phyloP scores from a whole-genome alignment of 768 basidiomycete genomes.

The Tricholoma sp. region DNA sequence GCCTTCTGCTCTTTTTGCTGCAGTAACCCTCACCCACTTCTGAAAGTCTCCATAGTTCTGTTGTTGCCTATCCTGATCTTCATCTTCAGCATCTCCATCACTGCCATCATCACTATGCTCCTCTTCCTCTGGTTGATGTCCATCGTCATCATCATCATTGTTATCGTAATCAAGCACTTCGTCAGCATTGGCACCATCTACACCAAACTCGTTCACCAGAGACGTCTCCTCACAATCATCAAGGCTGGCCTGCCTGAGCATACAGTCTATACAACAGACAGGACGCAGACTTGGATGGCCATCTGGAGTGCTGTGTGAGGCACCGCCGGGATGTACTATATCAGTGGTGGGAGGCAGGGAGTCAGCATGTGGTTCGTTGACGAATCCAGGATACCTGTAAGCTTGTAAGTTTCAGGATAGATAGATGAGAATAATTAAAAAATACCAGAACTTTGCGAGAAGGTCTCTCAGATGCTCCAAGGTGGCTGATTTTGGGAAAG shows the following conservation, averaged over 20 bases:
- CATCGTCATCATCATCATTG: slow-evolving; percentile 3
- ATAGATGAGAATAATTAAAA: neutral
- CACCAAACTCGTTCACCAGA: neutral
- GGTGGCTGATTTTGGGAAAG: neutral
- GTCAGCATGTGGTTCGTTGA: neutral
- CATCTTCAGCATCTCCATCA: neutral
- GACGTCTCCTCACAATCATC: neutral
- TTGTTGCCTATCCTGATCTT: neutral
- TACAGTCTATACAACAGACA: neutral
- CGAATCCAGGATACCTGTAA: neutral
- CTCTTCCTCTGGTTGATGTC: neutral
- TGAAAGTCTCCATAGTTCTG: slow-evolving; percentile 7
- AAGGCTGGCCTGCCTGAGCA: neutral
- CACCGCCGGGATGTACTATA: no score
- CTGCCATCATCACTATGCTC: neutral
- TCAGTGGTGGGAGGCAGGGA: neutral
- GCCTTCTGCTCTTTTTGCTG: slow-evolving; percentile 15
- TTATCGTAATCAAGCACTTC: slow-evolving; percentile 1
- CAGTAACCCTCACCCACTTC: slow-evolving; percentile 11
- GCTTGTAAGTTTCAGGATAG: neutral
- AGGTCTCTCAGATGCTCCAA: neutral
- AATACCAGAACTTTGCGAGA: neutral
- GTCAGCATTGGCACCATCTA: slow-evolving; percentile 2
- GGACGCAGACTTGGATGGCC: neutral
- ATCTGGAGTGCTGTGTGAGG: neutral